Evolutionary conservation across 2,329 filamentous ascomycete species (phyloP).

Genomic region (Diaporthe australafricana): DNA sequence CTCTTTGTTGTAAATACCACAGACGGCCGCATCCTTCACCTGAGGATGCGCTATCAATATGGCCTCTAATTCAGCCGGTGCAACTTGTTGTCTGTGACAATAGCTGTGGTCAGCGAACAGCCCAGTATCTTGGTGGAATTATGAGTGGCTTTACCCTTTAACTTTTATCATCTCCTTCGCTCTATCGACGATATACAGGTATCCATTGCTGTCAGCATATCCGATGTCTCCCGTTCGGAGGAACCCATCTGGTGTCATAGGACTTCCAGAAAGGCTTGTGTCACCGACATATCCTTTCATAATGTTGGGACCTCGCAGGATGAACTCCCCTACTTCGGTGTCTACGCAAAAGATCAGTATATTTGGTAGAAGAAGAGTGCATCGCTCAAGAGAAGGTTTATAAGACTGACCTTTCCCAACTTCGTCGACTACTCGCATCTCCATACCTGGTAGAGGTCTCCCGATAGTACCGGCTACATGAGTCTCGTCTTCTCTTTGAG

Average conservation of each 20-base stretch:
- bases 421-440: conserved; percentile 33
- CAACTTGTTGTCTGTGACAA: conserved; percentile 26
- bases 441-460: conserved; percentile 25
- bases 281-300: conserved; percentile 32
- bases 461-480: conserved; percentile 28
- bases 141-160: conserved; percentile 5
- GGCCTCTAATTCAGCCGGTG: conserved; percentile 31
- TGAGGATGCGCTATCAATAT: conserved; percentile 31
- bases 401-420: conserved; percentile 21
- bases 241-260: conserved; percentile 23
- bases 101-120: background rate
- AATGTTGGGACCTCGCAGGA: conserved; percentile 33
- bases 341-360: background rate
- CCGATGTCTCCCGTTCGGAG: conserved; percentile 33
- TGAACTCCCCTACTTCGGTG: conserved; percentile 26
- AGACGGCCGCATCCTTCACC: conserved; percentile 30
- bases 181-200: conserved; percentile 32
- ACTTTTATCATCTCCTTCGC: conserved; percentile 37
- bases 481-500: conserved; percentile 31
- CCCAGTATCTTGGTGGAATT: too few species aligned
- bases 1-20: conserved; percentile 31
- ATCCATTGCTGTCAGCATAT: conserved; percentile 27
- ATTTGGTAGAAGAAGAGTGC: too few species aligned
- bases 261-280: background rate
- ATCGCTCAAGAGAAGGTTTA: background rate